Evolutionary conservation across 306 rosid genomes (phyloP).

Genomic region (Quercus robur): DNA sequence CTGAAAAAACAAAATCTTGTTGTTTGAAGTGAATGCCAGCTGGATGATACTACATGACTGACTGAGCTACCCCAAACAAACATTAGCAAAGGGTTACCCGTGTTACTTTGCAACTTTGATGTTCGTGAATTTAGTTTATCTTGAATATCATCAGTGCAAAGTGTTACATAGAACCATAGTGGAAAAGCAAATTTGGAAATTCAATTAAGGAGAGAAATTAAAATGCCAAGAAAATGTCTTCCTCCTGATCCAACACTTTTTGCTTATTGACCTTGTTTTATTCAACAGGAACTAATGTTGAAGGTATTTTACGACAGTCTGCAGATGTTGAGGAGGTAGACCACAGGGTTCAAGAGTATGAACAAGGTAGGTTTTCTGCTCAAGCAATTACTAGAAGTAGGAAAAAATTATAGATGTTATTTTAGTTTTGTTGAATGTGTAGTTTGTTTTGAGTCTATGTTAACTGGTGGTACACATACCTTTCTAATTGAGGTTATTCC

Average conservation of each 20-base stretch:
- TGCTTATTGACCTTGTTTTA: constrained; percentile 12
- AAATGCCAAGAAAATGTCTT: neutral
- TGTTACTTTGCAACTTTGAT: neutral
- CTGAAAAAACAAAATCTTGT: too few species aligned
- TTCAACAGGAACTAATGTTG: constrained; percentile 67
- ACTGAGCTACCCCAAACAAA: neutral
- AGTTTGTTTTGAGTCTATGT: neutral
- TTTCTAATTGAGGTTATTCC: constrained; percentile 14
- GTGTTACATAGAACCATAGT: neutral
- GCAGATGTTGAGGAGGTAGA: constrained; percentile 99
- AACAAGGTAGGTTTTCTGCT: constrained; percentile 63
- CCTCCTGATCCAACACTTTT: neutral
- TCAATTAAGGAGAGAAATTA: neutral
- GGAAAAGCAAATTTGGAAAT: constrained; percentile 7
- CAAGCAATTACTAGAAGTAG: neutral
- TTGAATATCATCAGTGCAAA: neutral
- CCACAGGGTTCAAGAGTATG: constrained; percentile 91
- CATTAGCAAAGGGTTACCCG: neutral
- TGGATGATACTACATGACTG: too few species aligned
- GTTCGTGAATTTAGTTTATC: neutral
- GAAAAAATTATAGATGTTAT: neutral
- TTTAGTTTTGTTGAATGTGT: constrained; percentile 4
- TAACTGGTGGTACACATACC: constrained; percentile 2
- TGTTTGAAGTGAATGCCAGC: too few species aligned
- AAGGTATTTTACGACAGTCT: constrained; percentile 94